Evolutionary conservation across 129 eudicot species (phyloP).

Genomic region (Heracleum sosnowskyi): DNA sequence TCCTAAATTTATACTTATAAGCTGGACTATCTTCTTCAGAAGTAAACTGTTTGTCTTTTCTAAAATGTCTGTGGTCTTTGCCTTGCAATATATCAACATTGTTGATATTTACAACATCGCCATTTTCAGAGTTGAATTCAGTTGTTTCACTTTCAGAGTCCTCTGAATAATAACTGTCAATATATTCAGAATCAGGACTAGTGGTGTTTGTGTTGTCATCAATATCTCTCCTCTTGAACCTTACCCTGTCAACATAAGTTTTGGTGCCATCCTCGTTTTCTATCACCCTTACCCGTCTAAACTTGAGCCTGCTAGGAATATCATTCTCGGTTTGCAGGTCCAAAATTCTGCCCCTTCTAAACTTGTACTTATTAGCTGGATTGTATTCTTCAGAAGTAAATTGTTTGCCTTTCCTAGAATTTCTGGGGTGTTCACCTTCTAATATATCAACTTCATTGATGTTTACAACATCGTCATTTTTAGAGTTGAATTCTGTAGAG

Average conservation of each 20-base stretch:
- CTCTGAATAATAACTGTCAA: slow-evolving; percentile 17
- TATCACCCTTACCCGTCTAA: slow-evolving; percentile 36
- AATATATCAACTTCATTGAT: slow-evolving; percentile 12
- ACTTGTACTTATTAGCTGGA: slow-evolving; percentile 31
- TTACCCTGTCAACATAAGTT: slow-evolving; percentile 25
- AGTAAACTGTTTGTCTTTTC: slow-evolving; percentile 22
- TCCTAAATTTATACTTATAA: slow-evolving; percentile 42
- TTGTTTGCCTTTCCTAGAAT: slow-evolving; percentile 22
- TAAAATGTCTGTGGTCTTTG: slow-evolving; percentile 13
- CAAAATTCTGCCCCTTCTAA: slow-evolving; percentile 54
- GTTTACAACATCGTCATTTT: slow-evolving; percentile 8
- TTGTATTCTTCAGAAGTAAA: slow-evolving; percentile 27
- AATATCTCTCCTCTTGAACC: slow-evolving; percentile 25
- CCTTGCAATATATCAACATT: slow-evolving; percentile 17
- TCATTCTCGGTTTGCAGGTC: slow-evolving; percentile 38
- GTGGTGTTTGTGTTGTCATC: slow-evolving; percentile 18
- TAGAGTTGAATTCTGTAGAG: slow-evolving; percentile 17
- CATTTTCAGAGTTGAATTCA: slow-evolving; percentile 13
- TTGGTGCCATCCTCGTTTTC: slow-evolving; percentile 25
- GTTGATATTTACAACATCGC: slow-evolving; percentile 3
- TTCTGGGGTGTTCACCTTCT: slow-evolving; percentile 17
- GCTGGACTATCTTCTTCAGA: slow-evolving; percentile 30
- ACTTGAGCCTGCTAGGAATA: slow-evolving; percentile 46
- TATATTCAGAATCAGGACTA: slow-evolving; percentile 12
- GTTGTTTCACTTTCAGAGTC: slow-evolving; percentile 27